Base-by-base conservation (phyloP, 495 filamentous ascomycete genomes). In the Penicillium simplicissimum region DNA sequence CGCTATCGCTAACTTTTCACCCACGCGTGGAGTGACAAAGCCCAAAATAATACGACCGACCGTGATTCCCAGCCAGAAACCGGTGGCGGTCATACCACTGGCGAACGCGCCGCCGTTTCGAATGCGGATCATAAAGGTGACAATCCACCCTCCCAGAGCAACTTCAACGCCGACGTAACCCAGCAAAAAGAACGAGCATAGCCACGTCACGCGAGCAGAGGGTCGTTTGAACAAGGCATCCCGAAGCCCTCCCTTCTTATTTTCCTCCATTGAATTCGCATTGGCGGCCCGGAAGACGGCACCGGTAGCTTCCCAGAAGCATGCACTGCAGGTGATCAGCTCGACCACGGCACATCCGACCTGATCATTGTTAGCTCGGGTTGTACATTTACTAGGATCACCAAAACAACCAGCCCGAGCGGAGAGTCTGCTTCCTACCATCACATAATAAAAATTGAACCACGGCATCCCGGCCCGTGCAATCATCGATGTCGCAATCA, bases 111-210 rank as follows among this genome's bases (percentile, higher is more conserved):
- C 66, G 3, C 81, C 85, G 53, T 87, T 67, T 17, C 87, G 75
- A 17, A 88, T 81, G 13, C 76, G 74, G 15, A 85, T 83, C 84
- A 88, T 88, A 61, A 88, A 89, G 3, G 79, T 82, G 36, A 87
- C 84, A 60, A 88, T 84, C 86, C 87, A 89, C 9, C 87, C 87
- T 34, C 91, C 91, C 0, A 96, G 81, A 0, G 88, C 86, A 21
- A 97, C 92, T 71, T 97, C 92, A n/a, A 87, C 76, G 43, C 92
- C 92, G 11, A 95, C 90, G 66, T 95, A 96, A 40, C 84, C 84
- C 3, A 96, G 79, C 38, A 95, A 74, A 74, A 96, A 96, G 15
- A 89, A 45, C 9, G 92, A 83, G 37, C 85, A 84, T 23, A 95
- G 73, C 91, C 91, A 97, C 28, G 89, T 89, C 4, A 95, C 82